Base-by-base conservation (phyloP, 495 filamentous ascomycete species). In the Xylaria bambusicola region DNA sequence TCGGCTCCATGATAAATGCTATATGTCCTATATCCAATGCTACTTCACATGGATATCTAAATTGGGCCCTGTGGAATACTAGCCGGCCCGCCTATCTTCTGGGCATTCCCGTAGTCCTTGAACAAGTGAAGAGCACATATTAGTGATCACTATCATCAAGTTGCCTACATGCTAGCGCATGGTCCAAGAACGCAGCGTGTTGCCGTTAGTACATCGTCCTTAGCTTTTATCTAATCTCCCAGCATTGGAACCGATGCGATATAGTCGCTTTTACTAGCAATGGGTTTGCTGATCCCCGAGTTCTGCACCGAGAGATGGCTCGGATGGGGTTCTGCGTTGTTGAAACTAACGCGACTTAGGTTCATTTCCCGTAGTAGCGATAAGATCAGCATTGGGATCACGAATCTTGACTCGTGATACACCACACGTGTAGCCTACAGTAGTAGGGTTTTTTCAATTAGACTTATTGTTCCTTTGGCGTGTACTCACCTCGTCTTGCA, bases 11-110 rank as follows among this genome's bases (percentile, higher is more conserved):
- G 29, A 10, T 33, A 33, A 5, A 33, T 10, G 12, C 23, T 29
- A 31, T 15, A 38, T 6, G 36, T n/a, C n/a, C 35, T 52, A n/a
- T 40, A 26, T 15, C 50, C 21, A 38, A 51, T 51, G 31, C 29
- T n/a, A 51, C 31, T 20, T 51, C 48, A n/a, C 29, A 17, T 51
- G 48, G 29, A n/a, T 51, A 51, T 51, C 27, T 51, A 17, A 33
- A 51, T 51, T 35, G 35, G 21, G n/a, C 50, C 36, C 33, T 13
- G 27, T 15, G 27, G 23, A n/a, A 2, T 38, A 36, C 36, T 9
- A 15, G n/a, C n/a, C n/a, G n/a, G n/a, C n/a, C n/a, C n/a, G n/a
- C n/a, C n/a, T n/a, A n/a, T 5, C 31, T 10, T 10, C 31, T 33
- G 31, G 31, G 31, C 6, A 33, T 10, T 33, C 5, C 31, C 31